Evolutionary conservation across 1,284 basidiomycete genomes (phyloP).

Genomic region (Trichosporon sp.): DNA sequence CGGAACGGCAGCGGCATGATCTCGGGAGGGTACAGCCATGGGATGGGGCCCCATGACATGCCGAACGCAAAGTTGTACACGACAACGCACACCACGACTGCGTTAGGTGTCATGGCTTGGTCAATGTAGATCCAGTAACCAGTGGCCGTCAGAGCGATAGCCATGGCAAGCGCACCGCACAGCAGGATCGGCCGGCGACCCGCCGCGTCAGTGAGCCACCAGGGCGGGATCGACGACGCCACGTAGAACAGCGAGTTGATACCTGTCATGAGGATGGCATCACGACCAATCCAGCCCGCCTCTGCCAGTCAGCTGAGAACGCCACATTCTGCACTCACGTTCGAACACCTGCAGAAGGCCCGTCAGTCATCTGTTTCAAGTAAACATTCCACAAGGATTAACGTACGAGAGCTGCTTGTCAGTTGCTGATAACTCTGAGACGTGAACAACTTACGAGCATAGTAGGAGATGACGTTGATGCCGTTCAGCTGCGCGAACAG

Average conservation of each 20-base stretch:
- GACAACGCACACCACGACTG: slow-evolving; percentile 87
- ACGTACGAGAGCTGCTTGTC: slow-evolving; percentile 44
- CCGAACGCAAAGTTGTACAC: slow-evolving; percentile 93
- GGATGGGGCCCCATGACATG: slow-evolving; percentile 51
- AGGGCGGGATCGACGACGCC: slow-evolving; percentile 78
- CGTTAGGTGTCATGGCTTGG: slow-evolving; percentile 73
- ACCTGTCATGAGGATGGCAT: slow-evolving; percentile 95
- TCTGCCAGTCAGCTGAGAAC: slow-evolving; percentile 54
- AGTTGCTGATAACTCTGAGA: background rate
- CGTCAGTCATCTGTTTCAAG: slow-evolving; percentile 15
- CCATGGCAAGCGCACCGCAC: slow-evolving; percentile 70
- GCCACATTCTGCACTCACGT: slow-evolving; percentile 53
- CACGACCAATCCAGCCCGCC: slow-evolving; percentile 95
- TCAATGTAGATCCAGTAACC: slow-evolving; percentile 75
- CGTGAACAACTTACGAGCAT: slow-evolving; percentile 60
- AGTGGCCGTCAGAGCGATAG: slow-evolving; percentile 43
- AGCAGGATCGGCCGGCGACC: slow-evolving; percentile 85
- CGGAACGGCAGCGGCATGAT: slow-evolving; percentile 87
- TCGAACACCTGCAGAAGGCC: slow-evolving; percentile 65
- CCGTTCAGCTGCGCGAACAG: slow-evolving; percentile 95
- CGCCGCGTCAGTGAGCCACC: slow-evolving; percentile 92
- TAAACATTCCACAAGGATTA: slow-evolving; percentile 10
- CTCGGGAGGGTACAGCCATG: slow-evolving; percentile 80
- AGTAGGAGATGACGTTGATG: slow-evolving; percentile 92
- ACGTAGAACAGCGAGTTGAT: slow-evolving; percentile 88